Conservation (phyloP, 2,329 filamentous ascomycete species). For the Colletotrichum horii region DNA sequence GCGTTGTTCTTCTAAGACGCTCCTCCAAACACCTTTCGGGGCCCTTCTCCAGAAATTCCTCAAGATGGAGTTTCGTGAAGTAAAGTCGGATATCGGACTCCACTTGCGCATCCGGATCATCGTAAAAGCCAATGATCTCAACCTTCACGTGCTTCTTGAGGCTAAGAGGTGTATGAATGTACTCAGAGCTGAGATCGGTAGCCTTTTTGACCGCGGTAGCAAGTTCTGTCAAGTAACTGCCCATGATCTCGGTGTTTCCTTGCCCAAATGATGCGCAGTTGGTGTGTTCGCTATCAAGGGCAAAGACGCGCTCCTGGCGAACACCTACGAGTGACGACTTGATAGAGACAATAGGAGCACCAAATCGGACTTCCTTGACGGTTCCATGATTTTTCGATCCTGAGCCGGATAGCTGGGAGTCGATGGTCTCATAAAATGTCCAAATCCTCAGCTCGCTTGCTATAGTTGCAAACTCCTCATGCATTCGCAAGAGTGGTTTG, state of each 20-base stretch:
- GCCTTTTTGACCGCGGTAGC: constrained; percentile 41
- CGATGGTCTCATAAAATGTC: constrained; percentile 68
- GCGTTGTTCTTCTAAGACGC: constrained; percentile 44
- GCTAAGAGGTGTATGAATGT: constrained; percentile 48
- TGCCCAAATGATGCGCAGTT: constrained; percentile 60
- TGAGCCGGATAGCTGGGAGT: constrained; percentile 58
- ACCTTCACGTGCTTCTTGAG: constrained; percentile 60
- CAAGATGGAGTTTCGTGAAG: constrained; percentile 54
- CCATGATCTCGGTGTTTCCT: constrained; percentile 53
- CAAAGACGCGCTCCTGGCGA: constrained; percentile 56
- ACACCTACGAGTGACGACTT: constrained; percentile 58
- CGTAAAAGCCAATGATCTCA: constrained; percentile 66
- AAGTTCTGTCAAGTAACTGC: constrained; percentile 33
- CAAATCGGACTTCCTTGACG: constrained; percentile 57
- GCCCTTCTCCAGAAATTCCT: constrained; percentile 60
- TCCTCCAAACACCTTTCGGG: constrained; percentile 60
- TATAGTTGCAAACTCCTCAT: constrained; percentile 61
- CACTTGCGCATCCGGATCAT: constrained; percentile 48
- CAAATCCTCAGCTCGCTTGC: constrained; percentile 65
- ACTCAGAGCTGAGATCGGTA: constrained; percentile 35
- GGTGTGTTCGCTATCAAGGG: constrained; percentile 59
- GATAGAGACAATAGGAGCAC: constrained; percentile 63
- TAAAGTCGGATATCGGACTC: constrained; percentile 52
- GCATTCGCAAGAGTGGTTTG: constrained; percentile 49
- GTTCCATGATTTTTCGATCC: constrained; percentile 36